phyloP scores from a whole-genome alignment of 495 filamentous ascomycete genomes.

The Hyphodiscus hymeniophilus region DNA sequence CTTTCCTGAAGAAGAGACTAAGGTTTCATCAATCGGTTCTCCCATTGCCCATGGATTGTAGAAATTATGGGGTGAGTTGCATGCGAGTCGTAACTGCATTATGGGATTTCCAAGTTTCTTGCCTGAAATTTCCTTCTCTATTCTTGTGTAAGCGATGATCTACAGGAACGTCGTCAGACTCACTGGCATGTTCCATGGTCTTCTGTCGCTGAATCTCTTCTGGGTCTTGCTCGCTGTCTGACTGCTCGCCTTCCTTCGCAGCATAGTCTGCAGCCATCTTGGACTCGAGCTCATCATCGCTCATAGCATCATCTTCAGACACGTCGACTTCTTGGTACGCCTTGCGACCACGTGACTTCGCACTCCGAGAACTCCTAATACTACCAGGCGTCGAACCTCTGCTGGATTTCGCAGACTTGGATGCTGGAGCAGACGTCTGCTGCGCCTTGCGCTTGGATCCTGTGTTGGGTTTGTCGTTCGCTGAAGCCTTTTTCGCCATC shows the following conservation, averaged over 20 bases:
- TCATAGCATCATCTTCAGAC: constrained; percentile 61
- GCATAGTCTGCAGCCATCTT: constrained; percentile 53
- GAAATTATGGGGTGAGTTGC: constrained; percentile 93
- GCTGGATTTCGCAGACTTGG: constrained; percentile 68
- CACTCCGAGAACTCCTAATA: constrained; percentile 34
- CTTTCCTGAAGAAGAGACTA: constrained; percentile 84
- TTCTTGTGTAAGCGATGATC: constrained; percentile 11
- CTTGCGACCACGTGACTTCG: constrained; percentile 32
- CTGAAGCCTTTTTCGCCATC: constrained; percentile 19
- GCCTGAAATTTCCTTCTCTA: constrained; percentile 68
- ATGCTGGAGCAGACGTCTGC: constrained; percentile 20
- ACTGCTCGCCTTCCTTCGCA: constrained; percentile 41
- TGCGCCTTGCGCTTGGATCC: constrained; percentile 37
- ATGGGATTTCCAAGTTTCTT: constrained; percentile 96
- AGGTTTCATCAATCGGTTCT: constrained; percentile 55
- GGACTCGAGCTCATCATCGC: constrained; percentile 64
- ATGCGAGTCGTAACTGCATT: constrained; percentile 86
- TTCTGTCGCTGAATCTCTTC: constrained; percentile 61
- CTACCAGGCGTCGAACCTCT: constrained; percentile 58
- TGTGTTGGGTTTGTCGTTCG: constrained; percentile 19
- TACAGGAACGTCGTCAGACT: constrained; percentile 27
- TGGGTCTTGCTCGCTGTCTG: constrained; percentile 26
- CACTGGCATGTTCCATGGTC: constrained; percentile 67
- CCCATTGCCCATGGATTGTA: constrained; percentile 74
- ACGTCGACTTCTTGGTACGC: constrained; percentile 41